Conservation (phyloP, 2,329 filamentous ascomycete species). For the Aspergillus hiratsukae region DNA sequence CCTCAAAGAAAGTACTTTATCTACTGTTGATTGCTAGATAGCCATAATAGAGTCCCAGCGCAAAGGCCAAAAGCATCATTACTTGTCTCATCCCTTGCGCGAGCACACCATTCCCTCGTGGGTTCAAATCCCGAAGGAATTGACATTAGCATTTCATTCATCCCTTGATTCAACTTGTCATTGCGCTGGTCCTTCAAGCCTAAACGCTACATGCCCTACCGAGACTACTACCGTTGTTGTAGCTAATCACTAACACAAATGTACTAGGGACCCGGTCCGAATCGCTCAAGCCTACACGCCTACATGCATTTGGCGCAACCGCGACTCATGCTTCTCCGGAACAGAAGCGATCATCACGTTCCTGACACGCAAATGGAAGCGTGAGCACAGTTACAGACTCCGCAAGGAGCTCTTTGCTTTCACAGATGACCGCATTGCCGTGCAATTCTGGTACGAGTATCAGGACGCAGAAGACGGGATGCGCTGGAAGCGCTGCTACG, state of each 20-base stretch:
- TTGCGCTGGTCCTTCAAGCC: not conserved
- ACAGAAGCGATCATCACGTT: slow-evolving; percentile 64
- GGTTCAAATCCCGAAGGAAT: not conserved
- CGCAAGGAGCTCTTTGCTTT: slow-evolving; percentile 83
- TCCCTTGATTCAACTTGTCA: not conserved
- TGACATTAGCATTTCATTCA: no score
- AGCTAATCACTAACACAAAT: slow-evolving; percentile 1
- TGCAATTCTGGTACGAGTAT: slow-evolving; percentile 90
- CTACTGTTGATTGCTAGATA: not conserved
- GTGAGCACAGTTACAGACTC: slow-evolving; percentile 66
- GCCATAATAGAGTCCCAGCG: not conserved
- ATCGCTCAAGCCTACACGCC: slow-evolving; percentile 71
- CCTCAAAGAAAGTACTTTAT: not conserved
- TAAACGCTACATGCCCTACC: not conserved
- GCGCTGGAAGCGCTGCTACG: slow-evolving; percentile 84
- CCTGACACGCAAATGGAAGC: slow-evolving; percentile 67
- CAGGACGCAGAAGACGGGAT: slow-evolving; percentile 58
- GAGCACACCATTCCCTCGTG: slow-evolving; percentile 1
- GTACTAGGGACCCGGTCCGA: slow-evolving; percentile 56
- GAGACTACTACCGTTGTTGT: not conserved
- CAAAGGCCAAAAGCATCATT: not conserved
- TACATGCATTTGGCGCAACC: slow-evolving; percentile 77
- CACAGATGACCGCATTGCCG: slow-evolving; percentile 69
- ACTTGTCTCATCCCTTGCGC: slow-evolving; percentile 2
- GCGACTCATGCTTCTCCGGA: slow-evolving; percentile 64